Base-by-base conservation (phyloP, 305 asterid genomes). In the Rubia balearica region DNA sequence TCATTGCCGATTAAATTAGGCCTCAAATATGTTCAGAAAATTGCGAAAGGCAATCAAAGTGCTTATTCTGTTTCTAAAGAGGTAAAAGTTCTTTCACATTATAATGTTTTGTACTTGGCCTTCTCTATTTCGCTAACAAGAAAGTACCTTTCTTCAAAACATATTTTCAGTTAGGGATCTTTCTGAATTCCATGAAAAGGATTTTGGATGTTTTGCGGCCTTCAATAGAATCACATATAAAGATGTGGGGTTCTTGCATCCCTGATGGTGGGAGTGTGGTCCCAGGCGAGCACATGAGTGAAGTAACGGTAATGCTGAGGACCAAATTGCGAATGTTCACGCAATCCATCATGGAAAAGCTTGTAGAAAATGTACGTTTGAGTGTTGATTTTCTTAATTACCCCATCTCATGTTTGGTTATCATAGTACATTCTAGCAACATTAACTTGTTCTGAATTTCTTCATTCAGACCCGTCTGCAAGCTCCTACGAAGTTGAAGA, bases 261-360 rank as follows among this genome's bases (percentile, higher is more conserved):
- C 92, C 96, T 3, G 92, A 86, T 67, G 85, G 76, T 55, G 96
- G 91, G 51, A 81, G 77, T 72, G 78, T 78, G 69, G 78, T 75
- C 40, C 84, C 96, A 0, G 96, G 98, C 19, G 97, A 93, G 76
- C 81, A 85, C 71, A 87, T 88, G 68, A 85, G 96, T 71, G 98
- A 88, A 87, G 90, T 93, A 51, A 86, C 91, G 0, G 96, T 93
- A 67, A 89, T 90, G 96, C 83, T 93, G 65, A 77, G 96, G 78
- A 80, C 98, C 56, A 93, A 89, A 75, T 86, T 93, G 81, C 77
- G 96, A 81, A 89, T 82, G 71, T 93, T 89, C 22, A 81, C 85
- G 75, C 97, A 93, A 85, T 87, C 92, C 5, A 78, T 93, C 36
- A 80, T 81, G 45, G 97, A 93, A 45, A 93, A 89, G 81, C 97